Evolutionary conservation across 129 eudicot genomes (phyloP).

Genomic region (Helianthus tuberosus): DNA sequence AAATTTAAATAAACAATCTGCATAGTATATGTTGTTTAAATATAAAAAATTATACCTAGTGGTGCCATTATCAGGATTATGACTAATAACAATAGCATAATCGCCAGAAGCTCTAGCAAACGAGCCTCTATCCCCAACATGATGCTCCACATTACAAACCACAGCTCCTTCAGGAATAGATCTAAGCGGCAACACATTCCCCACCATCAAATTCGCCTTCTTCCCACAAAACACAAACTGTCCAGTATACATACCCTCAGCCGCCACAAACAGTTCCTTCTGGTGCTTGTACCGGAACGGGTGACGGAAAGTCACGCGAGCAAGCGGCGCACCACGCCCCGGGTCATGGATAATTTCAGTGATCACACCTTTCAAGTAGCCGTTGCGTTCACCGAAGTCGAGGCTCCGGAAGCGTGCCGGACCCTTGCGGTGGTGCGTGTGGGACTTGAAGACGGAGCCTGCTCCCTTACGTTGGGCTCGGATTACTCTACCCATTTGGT

Average conservation of each 20-base stretch:
- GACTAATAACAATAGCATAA: constrained; percentile 72
- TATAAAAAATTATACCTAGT: constrained; percentile 40
- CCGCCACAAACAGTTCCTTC: constrained; percentile 78
- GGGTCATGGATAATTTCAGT: constrained; percentile 84
- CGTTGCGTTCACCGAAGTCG: constrained; percentile 85
- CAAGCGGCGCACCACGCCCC: constrained; percentile 83
- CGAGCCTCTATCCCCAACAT: constrained; percentile 80
- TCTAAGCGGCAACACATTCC: constrained; percentile 70
- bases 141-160: constrained; percentile 80
- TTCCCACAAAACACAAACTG: constrained; percentile 78
- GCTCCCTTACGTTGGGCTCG: constrained; percentile 92
- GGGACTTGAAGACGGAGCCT: constrained; percentile 66
- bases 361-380: constrained; percentile 74
- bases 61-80: constrained; percentile 80
- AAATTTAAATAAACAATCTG: background rate
- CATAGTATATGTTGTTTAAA: background rate
- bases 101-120: constrained; percentile 87
- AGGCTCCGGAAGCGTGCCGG: constrained; percentile 76
- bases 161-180: constrained; percentile 85
- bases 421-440: constrained; percentile 92
- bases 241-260: constrained; percentile 82
- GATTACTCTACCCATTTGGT: constrained; percentile 74
- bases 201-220: constrained; percentile 75
- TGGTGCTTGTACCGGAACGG: constrained; percentile 80
- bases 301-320: constrained; percentile 75